Base-by-base conservation (phyloP, 768 basidiomycete genomes). In the Glaciozyma martinii region DNA sequence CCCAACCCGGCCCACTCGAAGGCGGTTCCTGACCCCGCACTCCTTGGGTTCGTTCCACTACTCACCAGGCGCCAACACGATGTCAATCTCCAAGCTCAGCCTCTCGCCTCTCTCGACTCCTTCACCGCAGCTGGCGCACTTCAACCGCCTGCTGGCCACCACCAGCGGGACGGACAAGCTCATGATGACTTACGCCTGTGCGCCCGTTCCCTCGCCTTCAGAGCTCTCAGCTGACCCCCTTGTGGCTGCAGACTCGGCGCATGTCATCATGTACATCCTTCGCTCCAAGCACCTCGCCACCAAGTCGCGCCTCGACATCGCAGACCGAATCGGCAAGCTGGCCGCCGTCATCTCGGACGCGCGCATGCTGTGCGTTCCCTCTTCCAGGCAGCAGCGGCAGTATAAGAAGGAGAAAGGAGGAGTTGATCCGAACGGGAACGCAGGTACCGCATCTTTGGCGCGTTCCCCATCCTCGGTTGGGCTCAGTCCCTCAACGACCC, bases 381-480 rank as follows among this genome's bases (percentile, higher is more conserved):
- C 37, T 21, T 27, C n/a, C 47, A 29, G 23, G 5, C 30, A 18
- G 27, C 19, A 32, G 16, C 29, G 7, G 30, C 33, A n/a, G 10
- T 32, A 21, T 4, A 1, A 1, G 23, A 8, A 1, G 9, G 0
- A 29, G 7, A 21, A 8, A 1, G 9, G 0, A 29, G 7, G 2
- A 42, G 37, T 8, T 32, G 33, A 49, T n/a, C 29, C 0, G 13
- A 1, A 8, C 15, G 12, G 1, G 7, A 3, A 7, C 23, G 13
- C 44, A 69, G 68, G 18, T 69, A 69, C 43, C 69, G 72, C 23
- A 63, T 73, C 55, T 64, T 68, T n/a, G 72, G 72, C 1, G 32
- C 71, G 21, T 67, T 71, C 56, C 70, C 72, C n/a, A 73, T 73
- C 33, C 57, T 73, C 49, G 15, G 46, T 7, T 73, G 72, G 72